Percentiles rank a stretch among this genome's conserved stretches.
These are phyloP conservation scores for Aschersonia sp. DNA, from an alignment of 2,329 filamentous ascomycete species.

Conservation along the genomic window DNA sequence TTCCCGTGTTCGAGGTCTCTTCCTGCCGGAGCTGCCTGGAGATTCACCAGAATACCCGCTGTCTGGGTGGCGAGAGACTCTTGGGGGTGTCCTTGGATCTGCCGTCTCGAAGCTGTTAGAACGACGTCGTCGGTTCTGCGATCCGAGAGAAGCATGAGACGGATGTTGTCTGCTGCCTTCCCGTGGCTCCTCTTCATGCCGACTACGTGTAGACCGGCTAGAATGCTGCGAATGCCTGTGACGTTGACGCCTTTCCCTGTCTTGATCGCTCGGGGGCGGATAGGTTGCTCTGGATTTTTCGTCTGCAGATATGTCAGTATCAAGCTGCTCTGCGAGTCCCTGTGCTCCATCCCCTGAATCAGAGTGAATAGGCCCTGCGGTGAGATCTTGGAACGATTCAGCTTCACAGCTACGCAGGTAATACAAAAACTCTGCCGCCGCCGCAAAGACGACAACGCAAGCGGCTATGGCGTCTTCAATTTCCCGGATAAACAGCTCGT, in stretches of 20 bases:
- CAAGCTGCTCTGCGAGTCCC: conserved; percentile 17
- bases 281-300: conserved; percentile 26
- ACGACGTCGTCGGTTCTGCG: conserved; percentile 19
- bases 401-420: conserved; percentile 20
- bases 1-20: conserved; percentile 26
- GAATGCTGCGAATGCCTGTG: conserved; percentile 25
- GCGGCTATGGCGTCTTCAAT: conserved; percentile 39
- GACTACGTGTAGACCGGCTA: conserved; percentile 14
- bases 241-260: conserved; percentile 24
- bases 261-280: conserved; percentile 21
- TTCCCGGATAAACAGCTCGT: conserved; percentile 27
- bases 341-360: not conserved
- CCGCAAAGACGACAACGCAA: conserved; percentile 38
- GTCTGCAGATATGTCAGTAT: conserved; percentile 43
- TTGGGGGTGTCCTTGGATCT: conserved; percentile 19
- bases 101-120: conserved; percentile 21
- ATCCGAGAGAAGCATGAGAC: conserved; percentile 9
- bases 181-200: conserved; percentile 15
- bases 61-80: conserved; percentile 27
- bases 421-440: conserved; percentile 26
- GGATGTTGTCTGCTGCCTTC: conserved; percentile 14
- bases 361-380: conserved; percentile 10
- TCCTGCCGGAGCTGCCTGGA: conserved; percentile 17
- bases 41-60: conserved; percentile 30
- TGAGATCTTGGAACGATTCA: conserved; percentile 8